phyloP scores from a whole-genome alignment of 345 rosid genomes.

The Populus simonii region DNA sequence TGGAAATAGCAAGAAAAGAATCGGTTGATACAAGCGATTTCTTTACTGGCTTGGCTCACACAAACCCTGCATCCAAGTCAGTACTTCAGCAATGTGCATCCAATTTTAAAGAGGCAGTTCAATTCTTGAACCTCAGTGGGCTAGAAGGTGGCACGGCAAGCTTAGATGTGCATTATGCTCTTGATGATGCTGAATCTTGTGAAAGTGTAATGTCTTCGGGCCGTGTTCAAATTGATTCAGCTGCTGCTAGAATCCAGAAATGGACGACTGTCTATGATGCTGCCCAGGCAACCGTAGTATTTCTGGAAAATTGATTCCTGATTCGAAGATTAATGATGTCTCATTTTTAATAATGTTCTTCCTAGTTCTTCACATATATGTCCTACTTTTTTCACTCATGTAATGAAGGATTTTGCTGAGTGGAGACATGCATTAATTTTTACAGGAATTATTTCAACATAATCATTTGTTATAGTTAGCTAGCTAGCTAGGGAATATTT shows the following conservation, averaged over 20 bases:
- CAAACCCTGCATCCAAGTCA: neutral
- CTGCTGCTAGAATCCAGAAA: neutral
- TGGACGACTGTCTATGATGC: conserved; percentile 10
- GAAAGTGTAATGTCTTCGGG: neutral
- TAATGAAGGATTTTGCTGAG: neutral
- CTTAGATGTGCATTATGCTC: conserved; percentile 25
- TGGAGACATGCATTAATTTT: neutral
- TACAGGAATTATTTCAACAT: too few species aligned
- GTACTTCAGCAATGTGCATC: neutral
- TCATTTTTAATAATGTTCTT: neutral
- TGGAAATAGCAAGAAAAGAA: neutral
- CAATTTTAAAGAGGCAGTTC: neutral
- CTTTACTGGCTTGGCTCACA: neutral
- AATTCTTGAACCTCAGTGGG: conserved; percentile 1
- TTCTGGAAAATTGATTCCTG: conserved; percentile 2
- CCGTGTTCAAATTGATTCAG: neutral
- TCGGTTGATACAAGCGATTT: neutral
- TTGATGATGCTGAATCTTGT: conserved; percentile 7
- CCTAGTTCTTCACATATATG: neutral
- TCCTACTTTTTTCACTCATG: neutral
- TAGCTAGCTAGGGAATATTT: too few species aligned
- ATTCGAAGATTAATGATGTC: neutral
- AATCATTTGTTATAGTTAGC: too few species aligned
- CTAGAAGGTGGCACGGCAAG: conserved; percentile 12
- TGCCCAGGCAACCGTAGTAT: conserved; percentile 5